Conservation (phyloP, 2,329 filamentous ascomycete genomes). For the Aspergillus transmontanensis region DNA sequence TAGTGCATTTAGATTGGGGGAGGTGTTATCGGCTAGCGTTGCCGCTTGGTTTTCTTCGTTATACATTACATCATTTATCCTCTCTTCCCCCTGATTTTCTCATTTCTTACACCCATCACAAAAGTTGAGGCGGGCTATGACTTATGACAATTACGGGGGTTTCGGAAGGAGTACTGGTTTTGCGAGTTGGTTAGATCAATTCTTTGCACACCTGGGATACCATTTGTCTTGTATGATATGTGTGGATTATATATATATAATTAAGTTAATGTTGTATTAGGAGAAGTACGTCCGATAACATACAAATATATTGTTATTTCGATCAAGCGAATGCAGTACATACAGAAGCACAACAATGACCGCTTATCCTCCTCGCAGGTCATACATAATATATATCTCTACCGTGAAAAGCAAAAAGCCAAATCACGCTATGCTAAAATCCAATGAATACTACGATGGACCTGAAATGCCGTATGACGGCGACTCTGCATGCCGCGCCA, state of each 20-base stretch:
- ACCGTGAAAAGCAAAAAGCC: neutral
- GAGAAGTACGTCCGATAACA: neutral
- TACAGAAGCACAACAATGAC: neutral
- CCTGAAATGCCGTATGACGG: constrained; percentile 2
- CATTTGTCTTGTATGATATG: neutral
- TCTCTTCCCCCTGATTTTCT: neutral
- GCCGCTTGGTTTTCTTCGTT: neutral
- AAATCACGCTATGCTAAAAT: neutral
- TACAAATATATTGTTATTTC: neutral
- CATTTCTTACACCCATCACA: neutral
- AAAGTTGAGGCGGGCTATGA: neutral
- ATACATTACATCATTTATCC: neutral
- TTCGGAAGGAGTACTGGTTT: neutral
- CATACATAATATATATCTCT: neutral
- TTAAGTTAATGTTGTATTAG: neutral
- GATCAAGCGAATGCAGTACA: neutral
- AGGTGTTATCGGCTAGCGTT: neutral
- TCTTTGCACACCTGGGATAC: neutral
- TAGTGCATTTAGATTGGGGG: constrained; percentile 2
- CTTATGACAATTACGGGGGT: neutral
- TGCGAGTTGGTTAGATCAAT: neutral
- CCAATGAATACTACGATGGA: neutral
- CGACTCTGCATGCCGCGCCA: neutral
- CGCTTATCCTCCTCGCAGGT: neutral
- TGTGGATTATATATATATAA: neutral